A percentile compares a stretch with the other conserved stretches of the same genome.
These are phyloP conservation scores for Endotrypanum monterogeii DNA, from an alignment of 208 protist species.

Conservation along the genomic window DNA sequence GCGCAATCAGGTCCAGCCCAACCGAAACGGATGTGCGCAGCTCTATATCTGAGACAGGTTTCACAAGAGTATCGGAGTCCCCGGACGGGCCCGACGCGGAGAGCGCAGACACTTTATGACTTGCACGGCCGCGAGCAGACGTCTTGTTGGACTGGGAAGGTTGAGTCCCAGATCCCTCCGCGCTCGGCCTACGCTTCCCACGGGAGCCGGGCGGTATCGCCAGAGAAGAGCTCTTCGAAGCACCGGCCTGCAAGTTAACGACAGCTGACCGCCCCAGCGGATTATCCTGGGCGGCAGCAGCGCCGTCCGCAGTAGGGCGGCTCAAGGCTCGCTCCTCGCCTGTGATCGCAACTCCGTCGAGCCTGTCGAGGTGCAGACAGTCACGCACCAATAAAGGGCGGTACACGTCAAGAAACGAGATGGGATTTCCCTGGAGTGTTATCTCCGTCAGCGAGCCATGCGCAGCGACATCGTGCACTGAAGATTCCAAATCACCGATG, in stretches of 20 bases:
- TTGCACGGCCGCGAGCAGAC: background rate
- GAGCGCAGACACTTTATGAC: background rate
- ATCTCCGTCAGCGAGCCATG: constrained; percentile 64
- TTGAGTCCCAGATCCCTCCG: background rate
- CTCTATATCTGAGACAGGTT: constrained; percentile 7
- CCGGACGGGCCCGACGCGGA: background rate
- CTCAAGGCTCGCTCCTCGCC: constrained; percentile 42
- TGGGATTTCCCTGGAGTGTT: constrained; percentile 65
- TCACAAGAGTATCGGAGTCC: background rate
- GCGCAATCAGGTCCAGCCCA: constrained; percentile 34
- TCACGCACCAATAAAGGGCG: constrained; percentile 35
- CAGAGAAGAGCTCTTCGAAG: background rate
- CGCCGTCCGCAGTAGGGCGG: background rate
- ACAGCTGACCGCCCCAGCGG: background rate
- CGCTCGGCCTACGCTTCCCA: background rate
- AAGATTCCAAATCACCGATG: constrained; percentile 42
- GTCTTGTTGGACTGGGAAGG: background rate
- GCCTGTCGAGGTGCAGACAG: constrained; percentile 54
- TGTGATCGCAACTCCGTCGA: constrained; percentile 58
- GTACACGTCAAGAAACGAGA: constrained; percentile 70
- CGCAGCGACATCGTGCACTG: constrained; percentile 31
- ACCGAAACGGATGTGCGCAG: constrained; percentile 39
- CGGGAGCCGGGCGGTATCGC: background rate
- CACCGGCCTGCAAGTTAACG: background rate
- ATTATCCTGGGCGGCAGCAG: background rate